Evolutionary conservation across 352 stramenopile genomes (phyloP), one percentile per base, ranked within the genome.

Genomic region (Pythium guiyangense): DNA sequence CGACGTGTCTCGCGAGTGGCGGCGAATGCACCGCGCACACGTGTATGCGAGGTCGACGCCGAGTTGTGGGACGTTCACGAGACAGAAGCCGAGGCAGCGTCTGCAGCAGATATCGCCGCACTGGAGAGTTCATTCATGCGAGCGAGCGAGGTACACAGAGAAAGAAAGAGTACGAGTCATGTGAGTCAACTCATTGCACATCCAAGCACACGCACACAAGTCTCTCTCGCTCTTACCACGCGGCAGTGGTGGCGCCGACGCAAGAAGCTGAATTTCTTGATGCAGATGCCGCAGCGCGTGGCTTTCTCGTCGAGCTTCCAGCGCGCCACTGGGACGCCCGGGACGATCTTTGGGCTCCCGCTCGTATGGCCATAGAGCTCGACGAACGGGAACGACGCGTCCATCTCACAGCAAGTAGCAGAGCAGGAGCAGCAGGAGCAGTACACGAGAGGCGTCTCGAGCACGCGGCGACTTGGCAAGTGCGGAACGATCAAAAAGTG

Each of bases 91-190:
- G 12, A 91, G 67, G 58, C 78, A 91, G 11, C 76, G 68, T 51
- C 76, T 64, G 53, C 78, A 91, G 55, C 74, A 91, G 55, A 91
- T 66, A 35, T 91, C 80, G 17, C 78, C 80, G 54, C 78, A 89
- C 80, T 91, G 59, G 80, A n/a, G n/a, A n/a, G n/a, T n/a, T n/a
- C n/a, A n/a, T n/a, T n/a, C n/a, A n/a, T n/a, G n/a, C n/a, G n/a
- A n/a, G 80, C 52, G 63, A 60, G 20, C 62, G 42, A 15, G 61
- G 26, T 45, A 29, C 35, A n/a, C 6, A 60, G 47, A 63, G 35
- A 45, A 17, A 56, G 18, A 26, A 15, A 46, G 12, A 18, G 1
- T 40, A 22, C 5, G 15, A 60, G 4, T 34, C 6, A 6, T 6
- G 29, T 43, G 12, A 49, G 27, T 9, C 0, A 39, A 11, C 3